phyloP scores from a whole-genome alignment of 1,139 yeast genomes.

The Yamadazyma spencermartinsiae region DNA sequence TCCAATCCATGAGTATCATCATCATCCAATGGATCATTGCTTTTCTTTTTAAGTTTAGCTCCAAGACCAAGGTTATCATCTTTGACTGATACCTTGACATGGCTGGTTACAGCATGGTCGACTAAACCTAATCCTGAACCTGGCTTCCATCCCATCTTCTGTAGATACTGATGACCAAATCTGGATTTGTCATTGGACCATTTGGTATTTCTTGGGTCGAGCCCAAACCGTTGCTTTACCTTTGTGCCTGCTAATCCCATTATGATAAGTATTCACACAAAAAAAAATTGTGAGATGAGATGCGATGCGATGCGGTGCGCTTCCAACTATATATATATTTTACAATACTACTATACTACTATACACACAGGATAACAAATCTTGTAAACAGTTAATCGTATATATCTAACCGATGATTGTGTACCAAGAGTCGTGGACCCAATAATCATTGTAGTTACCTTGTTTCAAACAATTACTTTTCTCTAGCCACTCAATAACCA shows the following conservation, averaged over 20 bases:
- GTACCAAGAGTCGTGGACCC: constrained; percentile 58
- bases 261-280: neutral
- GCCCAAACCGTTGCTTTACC: constrained; percentile 81
- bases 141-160: constrained; percentile 86
- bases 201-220: constrained; percentile 89
- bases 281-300: constrained; percentile 9
- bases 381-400: neutral
- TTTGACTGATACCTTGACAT: constrained; percentile 78
- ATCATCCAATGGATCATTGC: constrained; percentile 59
- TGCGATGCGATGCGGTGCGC: constrained; percentile 10
- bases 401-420: constrained; percentile 27
- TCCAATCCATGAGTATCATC: constrained; percentile 92
- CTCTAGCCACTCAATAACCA: constrained; percentile 59
- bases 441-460: constrained; percentile 48
- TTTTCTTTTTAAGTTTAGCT: constrained; percentile 61
- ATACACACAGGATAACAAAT: neutral
- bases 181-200: constrained; percentile 89
- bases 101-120: constrained; percentile 66
- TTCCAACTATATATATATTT: too few species aligned
- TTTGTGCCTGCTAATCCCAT: constrained; percentile 93
- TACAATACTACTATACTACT: too few species aligned
- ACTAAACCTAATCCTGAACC: constrained; percentile 84
- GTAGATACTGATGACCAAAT: constrained; percentile 85
- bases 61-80: constrained; percentile 87
- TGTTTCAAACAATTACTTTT: constrained; percentile 38